A percentile compares a stretch with the other conserved stretches of the same genome.
Conservation (phyloP, 495 filamentous ascomycete species). For the Xylaria longipes region DNA sequence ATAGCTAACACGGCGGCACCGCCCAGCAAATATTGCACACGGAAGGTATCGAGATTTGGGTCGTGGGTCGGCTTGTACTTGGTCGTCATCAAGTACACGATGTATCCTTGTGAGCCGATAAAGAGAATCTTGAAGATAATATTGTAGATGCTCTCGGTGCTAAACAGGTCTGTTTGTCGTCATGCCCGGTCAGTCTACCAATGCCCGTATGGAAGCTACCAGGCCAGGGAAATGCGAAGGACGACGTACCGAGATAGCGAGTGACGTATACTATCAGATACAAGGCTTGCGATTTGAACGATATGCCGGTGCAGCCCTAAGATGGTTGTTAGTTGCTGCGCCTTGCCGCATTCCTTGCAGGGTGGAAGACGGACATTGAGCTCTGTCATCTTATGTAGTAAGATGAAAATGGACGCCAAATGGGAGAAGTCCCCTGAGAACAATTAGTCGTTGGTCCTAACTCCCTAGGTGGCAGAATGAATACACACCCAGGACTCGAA, state of each 20-base stretch:
- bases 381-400: conserved; percentile 93
- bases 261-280: conserved; percentile 94
- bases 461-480: background rate
- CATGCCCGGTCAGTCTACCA: conserved; percentile 5
- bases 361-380: conserved; percentile 69
- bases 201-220: background rate
- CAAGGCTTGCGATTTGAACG: conserved; percentile 95
- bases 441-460: conserved; percentile 17
- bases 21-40: conserved; percentile 87
- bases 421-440: conserved; percentile 87
- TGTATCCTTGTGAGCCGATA: conserved; percentile 86
- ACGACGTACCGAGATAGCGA: conserved; percentile 77
- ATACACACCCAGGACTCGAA: conserved; percentile 78
- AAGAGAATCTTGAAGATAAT: conserved; percentile 95
- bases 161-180: conserved; percentile 74
- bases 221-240: background rate
- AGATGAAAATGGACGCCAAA: conserved; percentile 89
- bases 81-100: conserved; percentile 94
- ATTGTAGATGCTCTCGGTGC: conserved; percentile 86
- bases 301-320: conserved; percentile 95
- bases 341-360: background rate
- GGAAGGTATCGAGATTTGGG: conserved; percentile 94
- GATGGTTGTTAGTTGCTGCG: conserved; percentile 29
- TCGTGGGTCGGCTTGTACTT: conserved; percentile 96
- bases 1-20: conserved; percentile 79